These are phyloP conservation scores for Ceriops tagal DNA, from an alignment of 345 rosid species.

Conservation along the genomic window DNA sequence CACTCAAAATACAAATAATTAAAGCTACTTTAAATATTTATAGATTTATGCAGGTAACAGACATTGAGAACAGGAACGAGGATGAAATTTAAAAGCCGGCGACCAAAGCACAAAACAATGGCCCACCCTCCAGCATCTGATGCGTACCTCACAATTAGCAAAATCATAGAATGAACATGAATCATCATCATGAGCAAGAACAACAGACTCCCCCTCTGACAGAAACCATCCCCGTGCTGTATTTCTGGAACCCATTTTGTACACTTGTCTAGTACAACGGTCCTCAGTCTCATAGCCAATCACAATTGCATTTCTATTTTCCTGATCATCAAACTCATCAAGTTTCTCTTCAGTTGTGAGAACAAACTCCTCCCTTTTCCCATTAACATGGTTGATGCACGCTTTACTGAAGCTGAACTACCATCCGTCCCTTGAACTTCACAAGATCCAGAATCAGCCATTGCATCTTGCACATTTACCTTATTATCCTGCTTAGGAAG, in stretches of 20 bases:
- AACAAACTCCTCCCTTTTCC: slow-evolving; percentile 38
- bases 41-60: too few relatives aligned
- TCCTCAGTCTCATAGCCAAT: slow-evolving; percentile 57
- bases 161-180: slow-evolving; percentile 87
- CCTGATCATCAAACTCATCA: slow-evolving; percentile 78
- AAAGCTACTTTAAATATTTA: too few relatives aligned
- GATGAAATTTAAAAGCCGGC: slow-evolving; percentile 6
- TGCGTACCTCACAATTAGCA: slow-evolving; percentile 73
- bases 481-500: slow-evolving; percentile 39
- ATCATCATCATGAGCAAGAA: slow-evolving; percentile 84
- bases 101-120: slow-evolving; percentile 1
- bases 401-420: slow-evolving; percentile 35
- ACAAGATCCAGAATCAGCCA: slow-evolving; percentile 25
- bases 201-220: slow-evolving; percentile 90
- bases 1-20: too few relatives aligned
- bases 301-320: slow-evolving; percentile 42
- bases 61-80: background rate
- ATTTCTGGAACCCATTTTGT: slow-evolving; percentile 59
- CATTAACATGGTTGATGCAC: slow-evolving; percentile 26
- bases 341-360: slow-evolving; percentile 73
- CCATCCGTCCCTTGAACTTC: slow-evolving; percentile 60
- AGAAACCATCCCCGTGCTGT: slow-evolving; percentile 96
- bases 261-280: slow-evolving; percentile 39
- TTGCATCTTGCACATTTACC: slow-evolving; percentile 20
- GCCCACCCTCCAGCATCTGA: background rate